These are phyloP conservation scores for Auricularia sp. DNA, from an alignment of 768 basidiomycete species.

Conservation along the genomic window DNA sequence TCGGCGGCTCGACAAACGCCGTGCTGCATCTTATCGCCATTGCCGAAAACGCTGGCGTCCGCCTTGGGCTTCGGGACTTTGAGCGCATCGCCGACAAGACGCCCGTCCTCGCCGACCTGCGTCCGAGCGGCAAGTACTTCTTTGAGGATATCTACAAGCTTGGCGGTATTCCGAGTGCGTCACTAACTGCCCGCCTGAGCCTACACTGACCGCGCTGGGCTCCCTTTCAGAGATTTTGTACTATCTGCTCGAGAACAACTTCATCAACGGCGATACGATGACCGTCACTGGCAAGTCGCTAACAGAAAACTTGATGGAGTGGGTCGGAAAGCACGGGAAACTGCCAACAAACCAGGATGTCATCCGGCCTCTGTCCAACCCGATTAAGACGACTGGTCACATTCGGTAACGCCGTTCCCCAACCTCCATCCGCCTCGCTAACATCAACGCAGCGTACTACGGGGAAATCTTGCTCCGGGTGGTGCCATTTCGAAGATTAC, in stretches of 20 bases:
- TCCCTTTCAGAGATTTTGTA: constrained; percentile 58
- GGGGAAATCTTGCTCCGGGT: constrained; percentile 86
- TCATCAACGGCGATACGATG: constrained; percentile 84
- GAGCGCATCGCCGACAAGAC: constrained; percentile 84
- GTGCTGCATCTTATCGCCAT: constrained; percentile 95
- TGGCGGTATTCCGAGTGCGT: constrained; percentile 90
- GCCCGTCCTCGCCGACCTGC: constrained; percentile 93
- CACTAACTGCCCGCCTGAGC: background rate
- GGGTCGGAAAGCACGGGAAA: constrained; percentile 73
- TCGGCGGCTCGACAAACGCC: constrained; percentile 97
- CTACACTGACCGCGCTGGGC: background rate
- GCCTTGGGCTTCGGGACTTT: constrained; percentile 84
- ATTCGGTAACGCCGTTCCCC: constrained; percentile 47
- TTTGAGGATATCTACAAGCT: constrained; percentile 97
- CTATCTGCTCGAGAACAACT: constrained; percentile 75
- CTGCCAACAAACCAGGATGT: constrained; percentile 69
- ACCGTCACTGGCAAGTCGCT: constrained; percentile 87
- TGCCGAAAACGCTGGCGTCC: constrained; percentile 90
- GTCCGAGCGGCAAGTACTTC: constrained; percentile 96
- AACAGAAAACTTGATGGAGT: constrained; percentile 86
- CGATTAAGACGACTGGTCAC: constrained; percentile 85
- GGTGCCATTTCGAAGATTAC: constrained; percentile 97
- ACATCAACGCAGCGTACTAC: constrained; percentile 55
- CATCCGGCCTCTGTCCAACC: constrained; percentile 76
- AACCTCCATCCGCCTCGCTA: constrained; percentile 4